Conservation (phyloP, 352 stramenopile genomes). For the Globisporangium yorkense region DNA sequence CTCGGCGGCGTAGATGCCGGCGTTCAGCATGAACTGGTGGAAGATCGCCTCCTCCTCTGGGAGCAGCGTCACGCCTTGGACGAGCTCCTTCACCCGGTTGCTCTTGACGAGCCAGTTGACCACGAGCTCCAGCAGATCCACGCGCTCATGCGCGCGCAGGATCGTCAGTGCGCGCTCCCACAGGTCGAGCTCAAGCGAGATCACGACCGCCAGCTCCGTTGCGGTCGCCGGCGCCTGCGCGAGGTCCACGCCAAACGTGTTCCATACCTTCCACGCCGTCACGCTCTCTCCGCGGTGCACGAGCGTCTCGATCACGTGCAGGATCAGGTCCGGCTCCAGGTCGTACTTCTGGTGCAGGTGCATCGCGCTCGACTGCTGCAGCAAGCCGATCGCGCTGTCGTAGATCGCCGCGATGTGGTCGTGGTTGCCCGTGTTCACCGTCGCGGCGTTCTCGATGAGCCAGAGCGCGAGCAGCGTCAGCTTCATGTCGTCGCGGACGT, state of each 20-base stretch:
- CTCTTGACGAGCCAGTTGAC: conserved; percentile 73
- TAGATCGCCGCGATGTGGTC: conserved; percentile 64
- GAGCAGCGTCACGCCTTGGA: conserved; percentile 54
- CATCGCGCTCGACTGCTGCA: conserved; percentile 72
- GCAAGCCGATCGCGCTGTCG: conserved; percentile 42
- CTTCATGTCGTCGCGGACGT: conserved; percentile 79
- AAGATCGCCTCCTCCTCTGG: conserved; percentile 50
- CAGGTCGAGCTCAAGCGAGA: conserved; percentile 66
- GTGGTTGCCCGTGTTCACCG: conserved; percentile 55
- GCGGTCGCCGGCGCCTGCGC: conserved; percentile 32
- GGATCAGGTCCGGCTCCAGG: conserved; percentile 58
- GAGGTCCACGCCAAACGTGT: conserved; percentile 64
- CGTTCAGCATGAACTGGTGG: conserved; percentile 75
- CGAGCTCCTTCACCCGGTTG: conserved; percentile 64
- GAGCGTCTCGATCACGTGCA: conserved; percentile 74
- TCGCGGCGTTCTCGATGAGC: conserved; percentile 74
- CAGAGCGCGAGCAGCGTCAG: conserved; percentile 70
- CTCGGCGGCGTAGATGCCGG: conserved; percentile 30
- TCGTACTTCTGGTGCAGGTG: conserved; percentile 74
- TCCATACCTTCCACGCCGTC: conserved; percentile 85
- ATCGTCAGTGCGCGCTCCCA: conserved; percentile 71
- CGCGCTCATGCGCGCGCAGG: conserved; percentile 45
- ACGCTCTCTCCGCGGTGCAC: conserved; percentile 68
- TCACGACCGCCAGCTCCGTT: conserved; percentile 68
- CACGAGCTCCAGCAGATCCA: conserved; percentile 53